Percentiles rank a stretch among this genome's conserved stretches.
Conservation (phyloP, 2,329 filamentous ascomycete species). For the Exophiala sp. region DNA sequence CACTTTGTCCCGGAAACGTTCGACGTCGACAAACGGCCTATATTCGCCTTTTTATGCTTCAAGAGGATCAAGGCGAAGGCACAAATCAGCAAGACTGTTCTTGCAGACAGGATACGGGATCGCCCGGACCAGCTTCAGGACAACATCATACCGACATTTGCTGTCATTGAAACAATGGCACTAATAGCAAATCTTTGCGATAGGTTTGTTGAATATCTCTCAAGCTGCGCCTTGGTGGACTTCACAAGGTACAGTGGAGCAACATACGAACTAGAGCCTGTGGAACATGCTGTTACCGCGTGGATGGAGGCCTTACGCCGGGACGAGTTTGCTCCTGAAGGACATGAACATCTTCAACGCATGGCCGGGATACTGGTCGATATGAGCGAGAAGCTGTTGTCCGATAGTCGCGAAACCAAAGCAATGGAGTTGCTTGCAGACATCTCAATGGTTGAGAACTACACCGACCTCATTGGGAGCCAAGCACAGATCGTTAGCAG, state of each 20-base stretch:
- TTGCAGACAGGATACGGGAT: slow-evolving; percentile 72
- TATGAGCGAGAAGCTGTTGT: slow-evolving; percentile 75
- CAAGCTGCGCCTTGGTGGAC: slow-evolving; percentile 70
- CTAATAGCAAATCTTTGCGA: slow-evolving; percentile 81
- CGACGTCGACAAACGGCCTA: slow-evolving; percentile 74
- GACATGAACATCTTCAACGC: slow-evolving; percentile 74
- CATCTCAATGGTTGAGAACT: slow-evolving; percentile 70
- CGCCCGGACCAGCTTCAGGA: slow-evolving; percentile 66
- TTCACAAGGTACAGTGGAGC: slow-evolving; percentile 78
- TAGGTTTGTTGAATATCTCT: slow-evolving; percentile 55
- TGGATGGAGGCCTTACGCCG: slow-evolving; percentile 82
- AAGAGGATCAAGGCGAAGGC: slow-evolving; percentile 87
- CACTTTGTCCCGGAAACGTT: slow-evolving; percentile 85
- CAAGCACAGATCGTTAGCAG: slow-evolving; percentile 59
- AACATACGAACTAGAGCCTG: slow-evolving; percentile 81
- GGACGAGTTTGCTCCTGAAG: slow-evolving; percentile 80
- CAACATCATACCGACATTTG: slow-evolving; percentile 73
- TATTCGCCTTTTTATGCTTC: slow-evolving; percentile 84
- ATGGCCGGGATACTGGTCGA: slow-evolving; percentile 86
- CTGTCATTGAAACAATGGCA: slow-evolving; percentile 78
- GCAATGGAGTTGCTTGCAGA: slow-evolving; percentile 78
- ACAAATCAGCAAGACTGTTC: slow-evolving; percentile 69
- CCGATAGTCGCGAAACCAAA: slow-evolving; percentile 63
- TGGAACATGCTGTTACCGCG: slow-evolving; percentile 81
- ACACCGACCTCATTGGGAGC: slow-evolving; percentile 73